Percentiles rank a stretch among this genome's conserved stretches.
Conservation (phyloP, 2,329 filamentous ascomycete species). For the Triangularia verruculosa region DNA sequence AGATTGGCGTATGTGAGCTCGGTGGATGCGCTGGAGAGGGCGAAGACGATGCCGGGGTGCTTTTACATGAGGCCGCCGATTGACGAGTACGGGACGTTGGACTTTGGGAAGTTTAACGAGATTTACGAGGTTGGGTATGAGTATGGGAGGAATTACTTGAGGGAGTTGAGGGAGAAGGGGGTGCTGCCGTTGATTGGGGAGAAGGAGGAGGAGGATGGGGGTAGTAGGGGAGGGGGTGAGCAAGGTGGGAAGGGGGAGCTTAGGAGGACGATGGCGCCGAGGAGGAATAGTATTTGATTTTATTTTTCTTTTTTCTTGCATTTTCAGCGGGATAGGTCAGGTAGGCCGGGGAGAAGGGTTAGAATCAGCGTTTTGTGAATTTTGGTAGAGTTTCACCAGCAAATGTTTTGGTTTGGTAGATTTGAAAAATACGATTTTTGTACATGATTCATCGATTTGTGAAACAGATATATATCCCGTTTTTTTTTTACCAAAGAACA, state of each 20-base stretch:
- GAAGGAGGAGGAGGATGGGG: slow-evolving; percentile 69
- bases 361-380: neutral
- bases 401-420: too few species aligned
- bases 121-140: slow-evolving; percentile 87
- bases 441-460: too few species aligned
- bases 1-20: slow-evolving; percentile 91
- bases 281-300: slow-evolving; percentile 69
- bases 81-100: slow-evolving; percentile 87
- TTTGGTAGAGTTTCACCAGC: too few species aligned
- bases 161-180: slow-evolving; percentile 73
- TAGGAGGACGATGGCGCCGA: slow-evolving; percentile 73
- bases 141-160: slow-evolving; percentile 78
- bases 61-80: slow-evolving; percentile 96
- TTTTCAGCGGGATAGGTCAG: neutral
- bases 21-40: slow-evolving; percentile 88
- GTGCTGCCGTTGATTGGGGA: slow-evolving; percentile 67
- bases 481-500: slow-evolving; percentile 32
- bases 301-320: neutral
- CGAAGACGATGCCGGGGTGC: slow-evolving; percentile 86
- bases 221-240: slow-evolving; percentile 72
- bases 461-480: too few species aligned
- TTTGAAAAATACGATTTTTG: too few species aligned
- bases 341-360: too few species aligned
- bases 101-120: slow-evolving; percentile 97
- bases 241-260: slow-evolving; percentile 73